Evolutionary conservation across 352 stramenopile species (phyloP).

Genomic region (Pythium coloratum): DNA sequence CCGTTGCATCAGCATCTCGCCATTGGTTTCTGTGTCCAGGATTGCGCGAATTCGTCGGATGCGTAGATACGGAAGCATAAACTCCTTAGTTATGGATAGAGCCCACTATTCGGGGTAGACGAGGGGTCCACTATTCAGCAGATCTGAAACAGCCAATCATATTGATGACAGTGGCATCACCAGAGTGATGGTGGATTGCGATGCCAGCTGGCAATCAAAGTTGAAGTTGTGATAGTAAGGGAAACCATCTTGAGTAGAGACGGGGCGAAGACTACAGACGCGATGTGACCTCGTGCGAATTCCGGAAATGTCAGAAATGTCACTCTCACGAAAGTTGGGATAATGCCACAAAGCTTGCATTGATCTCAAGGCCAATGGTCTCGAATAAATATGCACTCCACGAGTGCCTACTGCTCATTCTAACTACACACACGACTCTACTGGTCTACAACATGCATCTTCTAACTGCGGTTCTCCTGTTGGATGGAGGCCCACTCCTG

Average conservation of each 20-base stretch:
- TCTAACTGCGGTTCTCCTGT: slow-evolving; percentile 29
- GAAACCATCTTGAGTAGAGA: slow-evolving; percentile 6
- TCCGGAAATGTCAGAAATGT: slow-evolving; percentile 13
- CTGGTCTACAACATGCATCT: not conserved
- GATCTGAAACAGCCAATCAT: slow-evolving; percentile 3
- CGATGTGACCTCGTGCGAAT: not conserved
- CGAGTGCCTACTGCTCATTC: slow-evolving; percentile 3
- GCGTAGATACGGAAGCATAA: not conserved
- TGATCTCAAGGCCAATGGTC: not conserved
- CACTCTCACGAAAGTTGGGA: slow-evolving; percentile 8
- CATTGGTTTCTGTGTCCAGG: not conserved
- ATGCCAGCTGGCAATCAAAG: slow-evolving; percentile 12
- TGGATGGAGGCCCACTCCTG: slow-evolving; percentile 43
- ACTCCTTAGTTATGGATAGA: not conserved
- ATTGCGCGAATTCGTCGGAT: not conserved
- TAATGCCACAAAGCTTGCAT: slow-evolving; percentile 20
- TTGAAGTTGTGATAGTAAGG: slow-evolving; percentile 30
- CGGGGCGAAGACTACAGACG: not conserved
- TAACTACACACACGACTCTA: not conserved
- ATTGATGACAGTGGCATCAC: not conserved
- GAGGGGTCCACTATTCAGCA: not conserved
- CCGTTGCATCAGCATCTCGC: not conserved
- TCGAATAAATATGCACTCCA: slow-evolving; percentile 25
- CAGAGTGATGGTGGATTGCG: slow-evolving; percentile 13
- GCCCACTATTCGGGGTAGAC: not conserved